Conservation (phyloP, 2,329 filamentous ascomycete species). For the Paecilomyces fulvus region DNA sequence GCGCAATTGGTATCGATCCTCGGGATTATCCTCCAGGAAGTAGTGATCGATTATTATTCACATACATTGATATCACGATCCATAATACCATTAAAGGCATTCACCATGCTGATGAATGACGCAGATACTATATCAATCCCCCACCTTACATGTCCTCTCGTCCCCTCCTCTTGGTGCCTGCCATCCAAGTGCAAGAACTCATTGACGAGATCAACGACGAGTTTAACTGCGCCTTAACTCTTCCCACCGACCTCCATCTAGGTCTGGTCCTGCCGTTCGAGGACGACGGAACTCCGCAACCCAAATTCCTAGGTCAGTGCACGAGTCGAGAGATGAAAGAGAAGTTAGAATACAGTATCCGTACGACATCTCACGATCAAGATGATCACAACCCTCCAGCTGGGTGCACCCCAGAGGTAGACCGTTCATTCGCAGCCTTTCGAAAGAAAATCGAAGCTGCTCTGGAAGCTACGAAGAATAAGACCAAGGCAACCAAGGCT, state of each 20-base stretch:
- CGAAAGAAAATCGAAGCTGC: slow-evolving; percentile 46
- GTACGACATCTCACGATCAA: slow-evolving; percentile 11
- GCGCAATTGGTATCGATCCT: not conserved
- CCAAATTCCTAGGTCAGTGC: slow-evolving; percentile 58
- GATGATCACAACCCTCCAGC: slow-evolving; percentile 12
- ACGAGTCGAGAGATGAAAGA: slow-evolving; percentile 37
- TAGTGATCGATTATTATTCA: not conserved
- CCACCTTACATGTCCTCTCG: slow-evolving; percentile 39
- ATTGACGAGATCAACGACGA: slow-evolving; percentile 55
- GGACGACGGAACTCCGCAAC: slow-evolving; percentile 51
- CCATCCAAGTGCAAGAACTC: slow-evolving; percentile 56
- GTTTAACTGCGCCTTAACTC: slow-evolving; percentile 44
- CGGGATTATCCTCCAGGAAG: not conserved
- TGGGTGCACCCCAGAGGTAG: slow-evolving; percentile 14
- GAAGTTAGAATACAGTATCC: slow-evolving; percentile 26
- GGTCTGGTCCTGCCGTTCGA: slow-evolving; percentile 58
- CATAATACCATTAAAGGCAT: not conserved
- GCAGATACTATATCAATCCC: slow-evolving; percentile 59
- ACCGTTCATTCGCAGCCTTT: slow-evolving; percentile 39
- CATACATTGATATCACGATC: not conserved
- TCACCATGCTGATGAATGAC: slow-evolving; percentile 6
- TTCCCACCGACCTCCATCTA: slow-evolving; percentile 48
- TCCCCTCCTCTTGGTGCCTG: slow-evolving; percentile 60
- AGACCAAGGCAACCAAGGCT: slow-evolving; percentile 39
- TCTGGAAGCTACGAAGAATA: slow-evolving; percentile 43